Percentiles rank a stretch among this genome's conserved stretches.
phyloP scores from a whole-genome alignment of 2,329 filamentous ascomycete genomes.

The Colletotrichum kahawae region DNA sequence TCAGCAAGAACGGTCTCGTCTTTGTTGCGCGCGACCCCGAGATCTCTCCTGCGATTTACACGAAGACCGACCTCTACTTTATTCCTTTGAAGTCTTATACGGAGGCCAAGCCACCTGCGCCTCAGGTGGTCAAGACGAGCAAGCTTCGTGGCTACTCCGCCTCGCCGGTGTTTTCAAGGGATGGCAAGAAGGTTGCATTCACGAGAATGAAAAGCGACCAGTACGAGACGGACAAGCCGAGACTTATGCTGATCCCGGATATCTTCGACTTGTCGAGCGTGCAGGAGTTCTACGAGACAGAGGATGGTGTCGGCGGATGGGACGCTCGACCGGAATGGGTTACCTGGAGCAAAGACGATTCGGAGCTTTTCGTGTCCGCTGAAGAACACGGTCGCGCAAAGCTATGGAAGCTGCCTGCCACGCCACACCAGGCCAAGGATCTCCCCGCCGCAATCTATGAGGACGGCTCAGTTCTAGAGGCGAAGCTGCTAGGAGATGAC shows the following conservation, averaged over 20 bases:
- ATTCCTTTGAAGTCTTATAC: constrained; percentile 68
- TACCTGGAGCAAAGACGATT: constrained; percentile 62
- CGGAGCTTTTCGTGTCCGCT: constrained; percentile 73
- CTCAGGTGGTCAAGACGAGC: constrained; percentile 60
- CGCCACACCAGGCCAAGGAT: constrained; percentile 51
- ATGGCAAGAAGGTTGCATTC: constrained; percentile 75
- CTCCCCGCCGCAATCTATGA: constrained; percentile 55
- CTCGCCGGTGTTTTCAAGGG: constrained; percentile 74
- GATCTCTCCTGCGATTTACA: constrained; percentile 74
- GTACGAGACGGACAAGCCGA: constrained; percentile 83
- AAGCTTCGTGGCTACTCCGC: constrained; percentile 68
- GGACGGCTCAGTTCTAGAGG: constrained; percentile 59
- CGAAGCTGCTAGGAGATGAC: constrained; percentile 54
- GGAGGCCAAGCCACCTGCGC: constrained; percentile 53
- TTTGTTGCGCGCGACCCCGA: constrained; percentile 79
- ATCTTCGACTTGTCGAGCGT: constrained; percentile 61
- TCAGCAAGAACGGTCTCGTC: constrained; percentile 67
- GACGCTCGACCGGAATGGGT: constrained; percentile 62
- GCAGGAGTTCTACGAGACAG: constrained; percentile 65
- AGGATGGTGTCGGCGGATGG: constrained; percentile 68
- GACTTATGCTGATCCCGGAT: constrained; percentile 69
- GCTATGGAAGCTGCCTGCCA: constrained; percentile 66
- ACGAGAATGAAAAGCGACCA: constrained; percentile 76
- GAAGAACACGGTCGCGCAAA: constrained; percentile 70
- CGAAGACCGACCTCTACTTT: constrained; percentile 82